These are phyloP conservation scores for Phytophthora aleatoria DNA, from an alignment of 352 stramenopile species.

Conservation along the genomic window DNA sequence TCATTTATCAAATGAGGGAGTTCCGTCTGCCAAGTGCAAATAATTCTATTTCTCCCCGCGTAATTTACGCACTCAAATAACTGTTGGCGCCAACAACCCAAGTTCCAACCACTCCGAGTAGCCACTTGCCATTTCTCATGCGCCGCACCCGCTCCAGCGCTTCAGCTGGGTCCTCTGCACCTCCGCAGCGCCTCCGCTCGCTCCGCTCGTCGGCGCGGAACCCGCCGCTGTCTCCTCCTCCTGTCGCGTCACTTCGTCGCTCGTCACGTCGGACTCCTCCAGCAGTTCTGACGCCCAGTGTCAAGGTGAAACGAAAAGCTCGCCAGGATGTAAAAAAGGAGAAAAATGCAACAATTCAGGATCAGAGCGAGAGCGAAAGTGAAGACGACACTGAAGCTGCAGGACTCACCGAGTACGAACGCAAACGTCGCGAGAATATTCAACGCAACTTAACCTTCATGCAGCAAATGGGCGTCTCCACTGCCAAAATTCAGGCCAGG, in stretches of 20 bases:
- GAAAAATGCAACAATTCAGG: constrained; percentile 8
- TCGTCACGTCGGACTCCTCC: constrained; percentile 15
- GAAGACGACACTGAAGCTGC: constrained; percentile 14
- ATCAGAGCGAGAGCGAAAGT: constrained; percentile 1
- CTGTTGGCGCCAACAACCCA: constrained; percentile 10
- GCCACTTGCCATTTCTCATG: constrained; percentile 16
- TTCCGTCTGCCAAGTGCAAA: no score
- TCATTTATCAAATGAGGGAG: no score
- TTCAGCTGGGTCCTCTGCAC: constrained; percentile 2
- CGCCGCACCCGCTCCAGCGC: constrained; percentile 33
- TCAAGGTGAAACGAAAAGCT: constrained; percentile 18
- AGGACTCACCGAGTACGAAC: constrained; percentile 76
- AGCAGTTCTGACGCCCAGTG: neutral
- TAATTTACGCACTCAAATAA: constrained; percentile 15
- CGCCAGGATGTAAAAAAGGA: constrained; percentile 1
- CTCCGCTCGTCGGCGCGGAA: constrained; percentile 20
- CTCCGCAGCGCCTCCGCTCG: constrained; percentile 27
- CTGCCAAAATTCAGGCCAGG: constrained; percentile 67
- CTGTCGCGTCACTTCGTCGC: constrained; percentile 21
- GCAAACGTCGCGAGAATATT: constrained; percentile 84
- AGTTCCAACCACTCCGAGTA: neutral
- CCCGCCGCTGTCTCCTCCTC: constrained; percentile 22
- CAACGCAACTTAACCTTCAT: constrained; percentile 86
- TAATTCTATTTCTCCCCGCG: neutral
- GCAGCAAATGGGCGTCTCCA: constrained; percentile 82